Conservation (phyloP, 2,329 filamentous ascomycete species). For the Harringtonia aguacate region DNA sequence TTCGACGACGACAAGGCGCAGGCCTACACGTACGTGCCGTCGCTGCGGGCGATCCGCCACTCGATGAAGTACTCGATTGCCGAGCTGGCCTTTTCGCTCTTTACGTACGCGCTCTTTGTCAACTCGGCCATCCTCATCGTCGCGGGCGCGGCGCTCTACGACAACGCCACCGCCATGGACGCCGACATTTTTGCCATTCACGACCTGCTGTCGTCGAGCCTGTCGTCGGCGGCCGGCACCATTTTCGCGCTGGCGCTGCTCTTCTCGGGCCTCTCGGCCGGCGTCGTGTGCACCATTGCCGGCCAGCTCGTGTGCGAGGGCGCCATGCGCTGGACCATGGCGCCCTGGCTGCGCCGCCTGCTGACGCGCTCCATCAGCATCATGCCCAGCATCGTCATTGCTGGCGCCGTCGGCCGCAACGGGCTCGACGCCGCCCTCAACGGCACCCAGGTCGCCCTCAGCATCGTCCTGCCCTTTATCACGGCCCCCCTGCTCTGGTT, state of each 20-base stretch:
- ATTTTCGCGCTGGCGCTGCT: slow-evolving; percentile 77
- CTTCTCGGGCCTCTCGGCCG: slow-evolving; percentile 69
- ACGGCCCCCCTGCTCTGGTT: slow-evolving; percentile 77
- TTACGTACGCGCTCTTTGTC: slow-evolving; percentile 76
- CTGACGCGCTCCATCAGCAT: slow-evolving; percentile 73
- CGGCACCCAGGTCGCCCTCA: slow-evolving; percentile 67
- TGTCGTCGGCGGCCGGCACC: slow-evolving; percentile 66
- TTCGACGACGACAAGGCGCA: slow-evolving; percentile 27
- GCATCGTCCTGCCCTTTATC: slow-evolving; percentile 73
- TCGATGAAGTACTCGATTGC: slow-evolving; percentile 64
- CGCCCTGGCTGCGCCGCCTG: slow-evolving; percentile 69
- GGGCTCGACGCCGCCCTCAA: slow-evolving; percentile 65
- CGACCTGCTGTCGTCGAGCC: slow-evolving; percentile 52
- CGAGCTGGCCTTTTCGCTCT: slow-evolving; percentile 62
- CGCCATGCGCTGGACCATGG: slow-evolving; percentile 62
- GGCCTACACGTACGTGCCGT: slow-evolving; percentile 52
- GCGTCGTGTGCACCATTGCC: slow-evolving; percentile 80
- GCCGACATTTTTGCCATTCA: slow-evolving; percentile 83
- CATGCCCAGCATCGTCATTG: slow-evolving; percentile 72
- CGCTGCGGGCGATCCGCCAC: slow-evolving; percentile 58
- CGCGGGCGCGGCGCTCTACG: slow-evolving; percentile 65
- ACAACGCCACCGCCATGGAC: slow-evolving; percentile 45
- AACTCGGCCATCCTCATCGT: slow-evolving; percentile 77
- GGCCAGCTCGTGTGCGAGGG: slow-evolving; percentile 86
- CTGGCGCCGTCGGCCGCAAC: slow-evolving; percentile 60